Base-by-base conservation (phyloP, 2,329 filamentous ascomycete species). In the Xylariaceae sp. region DNA sequence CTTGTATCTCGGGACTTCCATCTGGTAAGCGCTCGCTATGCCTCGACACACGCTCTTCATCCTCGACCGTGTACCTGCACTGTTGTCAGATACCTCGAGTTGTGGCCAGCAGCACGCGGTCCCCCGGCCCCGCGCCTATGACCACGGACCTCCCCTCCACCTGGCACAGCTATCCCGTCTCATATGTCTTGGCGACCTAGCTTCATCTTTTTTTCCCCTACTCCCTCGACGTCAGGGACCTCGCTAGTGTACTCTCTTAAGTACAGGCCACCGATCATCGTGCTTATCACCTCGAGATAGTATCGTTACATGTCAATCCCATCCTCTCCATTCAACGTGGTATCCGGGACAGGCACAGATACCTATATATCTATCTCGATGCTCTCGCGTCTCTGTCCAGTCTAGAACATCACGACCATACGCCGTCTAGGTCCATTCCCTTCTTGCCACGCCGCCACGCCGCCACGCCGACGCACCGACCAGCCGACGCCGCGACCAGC, bases 341-440 rank as follows among this genome's bases (percentile, higher is more conserved):
- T 41, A 51, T 49, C 44, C 30, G 27, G 26, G 11, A 30, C 2
- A 8, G 37, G 11, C 48, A 19, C 19, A 19, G 27, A 55, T 46
- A 44, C 54, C 57, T 59, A 60, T 46, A 47, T 58, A 60, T 60
- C 58, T 60, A 60, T 54, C 53, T 35, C 41, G 35, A 40, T 35
- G 9, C 42, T 48, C 58, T 56, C 58, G 50, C 55, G 51, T 55
- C 50, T 56, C 52, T 55, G 51, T 48, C 50, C 30, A 51, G 52
- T 51, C 57, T 55, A 50, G 55, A 55, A 31, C 42, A 48, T 32
- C 47, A 40, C 53, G 34, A 42, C 26, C 47, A n/a, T 42, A 43
- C 55, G 51, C 55, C 50, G 50, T 47, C 26, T 11, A 56, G 45
- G 37, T 56, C 50, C 34, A 53, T 35, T 37, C 45, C 49, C 44